Base-by-base conservation (phyloP, 1,284 basidiomycete genomes). In the Ganoderma resinaceum region DNA sequence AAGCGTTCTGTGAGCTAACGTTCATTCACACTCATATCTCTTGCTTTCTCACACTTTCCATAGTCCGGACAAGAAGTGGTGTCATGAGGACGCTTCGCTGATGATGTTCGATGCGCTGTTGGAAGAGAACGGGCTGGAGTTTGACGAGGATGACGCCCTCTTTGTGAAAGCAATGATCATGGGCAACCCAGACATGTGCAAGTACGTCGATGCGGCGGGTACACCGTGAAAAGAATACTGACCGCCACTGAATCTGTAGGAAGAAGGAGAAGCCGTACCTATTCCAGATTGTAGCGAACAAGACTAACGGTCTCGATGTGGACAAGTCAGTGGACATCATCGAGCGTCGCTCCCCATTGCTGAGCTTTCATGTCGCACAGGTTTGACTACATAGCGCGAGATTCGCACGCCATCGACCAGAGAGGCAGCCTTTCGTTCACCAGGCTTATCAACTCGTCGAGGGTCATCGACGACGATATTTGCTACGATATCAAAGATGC, bases 401-500 rank as follows among this genome's bases (percentile, higher is more conserved):
- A 95, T 74, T 87, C 86, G 0, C 86, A 88, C 66, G 89, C 89
- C 69, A 86, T 92, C 57, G 91, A 91, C n/a, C 86, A 91, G 59
- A 86, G 84, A 29, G 80, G 85, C 68, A 87, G 85, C 69, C 79
- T 89, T 33, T 89, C 88, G 7, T 81, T 88, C 7, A 80, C 79
- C 12, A 92, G 92, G 31, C 83, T 94, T 7, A 88, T 95, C 49
- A 80, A 87, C 65, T 93, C 91, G 3, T 89, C 92, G 0, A 85
- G 91, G 6, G 93, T 94, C 16, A 86, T 94, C 64, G 83, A 91
- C 31, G 79, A 89, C 72, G 83, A 91, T 72, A 93, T 95, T 31
- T 93, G 91, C 77, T 94, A 92, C 72, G 84, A 91, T 63, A 91
- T 92, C 80, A 95, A 95, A 76, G 91, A 94, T 67, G 89, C 88